phyloP scores from a whole-genome alignment of 345 rosid genomes.

The Eucalyptus curtisii region DNA sequence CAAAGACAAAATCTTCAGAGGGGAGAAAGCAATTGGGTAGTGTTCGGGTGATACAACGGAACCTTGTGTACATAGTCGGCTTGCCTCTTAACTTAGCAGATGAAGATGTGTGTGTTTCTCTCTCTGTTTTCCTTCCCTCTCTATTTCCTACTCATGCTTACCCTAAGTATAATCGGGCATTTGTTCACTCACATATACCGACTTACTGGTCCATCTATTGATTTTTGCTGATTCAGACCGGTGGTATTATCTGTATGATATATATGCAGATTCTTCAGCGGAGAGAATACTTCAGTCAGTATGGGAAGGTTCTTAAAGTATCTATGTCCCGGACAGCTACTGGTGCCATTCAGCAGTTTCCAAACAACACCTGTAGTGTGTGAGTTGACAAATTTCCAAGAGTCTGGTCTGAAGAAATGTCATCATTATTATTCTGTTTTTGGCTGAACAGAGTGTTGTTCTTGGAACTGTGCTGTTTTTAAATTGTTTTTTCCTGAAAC shows the following conservation, averaged over 20 bases:
- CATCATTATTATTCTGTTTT: background rate
- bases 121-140: background rate
- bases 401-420: background rate
- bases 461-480: background rate
- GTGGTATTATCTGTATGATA: background rate
- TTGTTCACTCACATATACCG: background rate
- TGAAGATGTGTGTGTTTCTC: conserved; percentile 51
- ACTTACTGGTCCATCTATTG: background rate
- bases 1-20: conserved; percentile 52
- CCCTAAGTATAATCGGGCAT: background rate
- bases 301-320: conserved; percentile 88
- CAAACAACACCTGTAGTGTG: conserved; percentile 94
- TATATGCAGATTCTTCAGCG: conserved; percentile 58
- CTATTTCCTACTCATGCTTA: background rate
- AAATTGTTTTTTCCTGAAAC: background rate
- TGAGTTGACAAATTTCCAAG: conserved; percentile 18
- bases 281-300: conserved; percentile 78
- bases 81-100: conserved; percentile 79
- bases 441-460: background rate
- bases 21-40: conserved; percentile 73
- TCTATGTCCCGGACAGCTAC: conserved; percentile 90
- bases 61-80: conserved; percentile 88
- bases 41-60: conserved; percentile 76
- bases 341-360: conserved; percentile 75
- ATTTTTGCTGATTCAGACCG: background rate